Conservation (phyloP, 2,329 filamentous ascomycete species). For the Pseudopyrenochaeta lycopersici region DNA sequence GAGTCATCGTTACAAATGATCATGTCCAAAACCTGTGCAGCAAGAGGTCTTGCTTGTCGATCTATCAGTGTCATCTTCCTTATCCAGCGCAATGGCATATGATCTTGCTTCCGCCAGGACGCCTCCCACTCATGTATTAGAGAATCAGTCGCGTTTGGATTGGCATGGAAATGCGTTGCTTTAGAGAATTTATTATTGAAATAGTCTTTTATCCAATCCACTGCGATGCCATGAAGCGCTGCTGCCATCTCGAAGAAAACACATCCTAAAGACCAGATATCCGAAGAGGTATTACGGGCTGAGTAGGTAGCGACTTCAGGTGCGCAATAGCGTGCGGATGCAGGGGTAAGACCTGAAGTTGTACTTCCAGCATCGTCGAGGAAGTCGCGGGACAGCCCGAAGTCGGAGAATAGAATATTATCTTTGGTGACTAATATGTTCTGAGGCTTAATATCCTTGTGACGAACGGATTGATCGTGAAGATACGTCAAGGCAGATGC, state of each 20-base stretch:
- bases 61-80: conserved; percentile 8
- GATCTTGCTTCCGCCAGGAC: not conserved
- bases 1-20: not conserved
- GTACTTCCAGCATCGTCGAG: conserved; percentile 10
- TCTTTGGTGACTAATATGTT: conserved; percentile 22
- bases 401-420: conserved; percentile 20
- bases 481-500: conserved; percentile 16
- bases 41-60: conserved; percentile 6
- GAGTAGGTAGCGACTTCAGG: conserved; percentile 22
- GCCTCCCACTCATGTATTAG: conserved; percentile 4
- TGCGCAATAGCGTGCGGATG: conserved; percentile 16
- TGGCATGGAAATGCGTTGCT: conserved; percentile 7
- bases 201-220: not conserved
- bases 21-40: conserved; percentile 4
- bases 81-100: conserved; percentile 6
- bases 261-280: conserved; percentile 27
- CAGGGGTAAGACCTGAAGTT: conserved; percentile 7
- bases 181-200: not conserved
- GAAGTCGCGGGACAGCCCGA: conserved; percentile 20
- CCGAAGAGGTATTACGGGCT: conserved; percentile 15
- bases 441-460: conserved; percentile 27
- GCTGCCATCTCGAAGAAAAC: conserved; percentile 28
- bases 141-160: not conserved
- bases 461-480: conserved; percentile 17
- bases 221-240: conserved; percentile 6